Evolutionary conservation across 768 basidiomycete genomes (phyloP).

Genomic region (Phanerochaete carnosa): DNA sequence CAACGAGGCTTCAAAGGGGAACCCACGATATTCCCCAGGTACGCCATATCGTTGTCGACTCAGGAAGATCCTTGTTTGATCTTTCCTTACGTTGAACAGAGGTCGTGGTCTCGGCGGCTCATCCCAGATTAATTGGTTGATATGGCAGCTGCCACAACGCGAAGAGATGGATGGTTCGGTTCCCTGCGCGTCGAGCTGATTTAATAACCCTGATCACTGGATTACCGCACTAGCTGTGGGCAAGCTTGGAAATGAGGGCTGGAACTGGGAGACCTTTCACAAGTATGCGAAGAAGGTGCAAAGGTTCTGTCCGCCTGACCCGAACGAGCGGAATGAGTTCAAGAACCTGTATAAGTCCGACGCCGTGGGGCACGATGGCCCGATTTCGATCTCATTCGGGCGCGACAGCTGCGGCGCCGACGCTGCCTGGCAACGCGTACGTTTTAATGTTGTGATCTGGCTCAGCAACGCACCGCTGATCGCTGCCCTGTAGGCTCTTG

Average conservation of each 20-base stretch:
- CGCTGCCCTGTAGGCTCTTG: constrained; percentile 10
- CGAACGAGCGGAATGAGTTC: neutral
- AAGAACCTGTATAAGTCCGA: constrained; percentile 4
- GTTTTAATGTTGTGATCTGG: neutral
- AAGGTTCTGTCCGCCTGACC: constrained; percentile 3
- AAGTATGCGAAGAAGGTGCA: constrained; percentile 35
- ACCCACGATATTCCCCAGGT: neutral
- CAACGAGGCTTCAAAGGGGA: neutral
- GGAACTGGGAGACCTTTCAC: constrained; percentile 41
- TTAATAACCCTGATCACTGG: neutral
- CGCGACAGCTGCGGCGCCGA: constrained; percentile 6
- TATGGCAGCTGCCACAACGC: constrained; percentile 25
- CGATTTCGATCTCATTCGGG: constrained; percentile 12
- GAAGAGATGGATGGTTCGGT: constrained; percentile 30
- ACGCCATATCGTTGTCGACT: too few species aligned
- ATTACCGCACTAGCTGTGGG: constrained; percentile 28
- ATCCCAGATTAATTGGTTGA: constrained; percentile 41
- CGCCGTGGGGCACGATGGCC: constrained; percentile 12
- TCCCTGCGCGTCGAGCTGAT: neutral
- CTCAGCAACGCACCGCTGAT: neutral
- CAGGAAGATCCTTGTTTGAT: too few species aligned
- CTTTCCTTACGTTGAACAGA: too few species aligned
- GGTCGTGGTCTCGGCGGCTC: constrained; percentile 33
- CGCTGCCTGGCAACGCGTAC: constrained; percentile 13
- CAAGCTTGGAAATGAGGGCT: constrained; percentile 51